Conservation (phyloP, 2,329 filamentous ascomycete species). For the Metarhizium guizhouense region DNA sequence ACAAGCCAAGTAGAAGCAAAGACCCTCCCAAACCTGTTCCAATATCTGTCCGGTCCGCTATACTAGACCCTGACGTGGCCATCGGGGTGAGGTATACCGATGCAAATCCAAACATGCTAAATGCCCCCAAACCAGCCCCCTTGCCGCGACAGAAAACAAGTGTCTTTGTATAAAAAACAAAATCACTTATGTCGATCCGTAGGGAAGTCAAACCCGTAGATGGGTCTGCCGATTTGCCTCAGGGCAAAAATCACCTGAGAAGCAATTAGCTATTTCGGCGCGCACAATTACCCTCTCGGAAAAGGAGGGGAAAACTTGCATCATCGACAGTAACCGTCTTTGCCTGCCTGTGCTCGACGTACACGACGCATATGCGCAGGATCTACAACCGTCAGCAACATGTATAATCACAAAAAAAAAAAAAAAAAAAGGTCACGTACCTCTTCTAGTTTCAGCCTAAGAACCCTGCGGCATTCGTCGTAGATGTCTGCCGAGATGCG, state of each 20-base stretch:
- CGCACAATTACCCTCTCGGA: conserved; percentile 2
- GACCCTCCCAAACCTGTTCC: too few species aligned
- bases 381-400: conserved; percentile 33
- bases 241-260: conserved; percentile 46
- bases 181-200: conserved; percentile 7
- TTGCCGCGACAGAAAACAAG: too few species aligned
- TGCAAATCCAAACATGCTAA: too few species aligned
- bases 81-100: too few species aligned
- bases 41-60: too few species aligned
- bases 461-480: conserved; percentile 42
- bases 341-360: conserved; percentile 41
- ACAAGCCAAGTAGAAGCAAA: too few species aligned
- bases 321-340: conserved; percentile 58
- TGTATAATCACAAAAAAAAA: background rate
- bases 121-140: too few species aligned
- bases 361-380: conserved; percentile 37
- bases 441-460: conserved; percentile 39
- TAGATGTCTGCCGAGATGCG: conserved; percentile 60
- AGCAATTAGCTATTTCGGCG: too few species aligned
- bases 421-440: conserved; percentile 25
- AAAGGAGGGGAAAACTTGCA: conserved; percentile 29
- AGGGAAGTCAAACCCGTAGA: conserved; percentile 46
- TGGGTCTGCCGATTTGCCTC: conserved; percentile 36
- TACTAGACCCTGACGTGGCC: too few species aligned
- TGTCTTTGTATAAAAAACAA: background rate